Evolutionary conservation across 192 early-diverging fungal species (phyloP), one percentile per base, ranked within the genome.

Genomic region (Fimicolochytrium jonesii): DNA sequence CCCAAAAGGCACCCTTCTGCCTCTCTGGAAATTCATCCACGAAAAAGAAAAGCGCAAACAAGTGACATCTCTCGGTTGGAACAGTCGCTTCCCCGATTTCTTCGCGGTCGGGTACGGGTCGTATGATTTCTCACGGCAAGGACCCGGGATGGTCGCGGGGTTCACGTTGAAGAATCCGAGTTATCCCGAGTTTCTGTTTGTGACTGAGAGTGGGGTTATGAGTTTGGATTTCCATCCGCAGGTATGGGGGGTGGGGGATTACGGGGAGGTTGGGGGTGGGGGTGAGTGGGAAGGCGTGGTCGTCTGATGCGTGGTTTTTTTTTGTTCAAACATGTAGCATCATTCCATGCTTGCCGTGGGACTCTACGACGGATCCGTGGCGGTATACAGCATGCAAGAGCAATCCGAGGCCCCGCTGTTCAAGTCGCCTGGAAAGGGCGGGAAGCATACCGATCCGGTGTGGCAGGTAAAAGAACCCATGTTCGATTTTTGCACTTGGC

Each of bases 91-190:
- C 43, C 36, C 71, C 26, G 83, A 85, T 53, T 52, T 85, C 20
- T 84, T 85, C 69, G 76, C 71, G 1, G 79, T 85, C 20, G 83
- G 78, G 10, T 85, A 79, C 61, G 83, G 83, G 0, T 85, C 83
- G 15, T 84, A 81, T 50, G 79, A 84, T 42, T 85, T 85, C 59
- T 76, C 73, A 5, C 71, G 74, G 30, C 83, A 85, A 47, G 82
- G 82, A 2, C 79, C 81, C 0, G 83, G 83, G 1, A 76, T 84
- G 72, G 76, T 85, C 67, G 82, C 79, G 3, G 77, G 75, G 32
- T 84, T 85, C 42, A 84, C 78, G 17, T 45, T 85, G 28, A 85
- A 85, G 47, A 85, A 85, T 48, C 79, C 83, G 34, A 77, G 73
- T 2, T 78, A 79, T 62, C 83, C 83, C 11, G 83, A 85, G 61